Evolutionary conservation across 345 rosid genomes (phyloP).

Genomic region (Rhodamnia argentea): DNA sequence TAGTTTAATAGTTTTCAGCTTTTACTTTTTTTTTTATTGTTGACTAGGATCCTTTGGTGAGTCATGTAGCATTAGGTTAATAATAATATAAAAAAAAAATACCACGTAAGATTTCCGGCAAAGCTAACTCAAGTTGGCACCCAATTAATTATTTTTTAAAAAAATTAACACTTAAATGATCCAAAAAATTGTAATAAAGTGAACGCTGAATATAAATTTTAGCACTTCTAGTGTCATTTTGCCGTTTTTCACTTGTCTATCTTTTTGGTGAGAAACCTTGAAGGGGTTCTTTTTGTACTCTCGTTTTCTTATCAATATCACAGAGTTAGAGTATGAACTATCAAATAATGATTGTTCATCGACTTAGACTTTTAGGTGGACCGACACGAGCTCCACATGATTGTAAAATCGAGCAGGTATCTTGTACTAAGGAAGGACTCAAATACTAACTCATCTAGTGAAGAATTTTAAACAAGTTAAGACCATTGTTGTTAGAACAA

Average conservation of each 20-base stretch:
- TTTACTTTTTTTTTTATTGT: too few relatives aligned
- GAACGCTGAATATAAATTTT: too few relatives aligned
- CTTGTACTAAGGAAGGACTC: neutral
- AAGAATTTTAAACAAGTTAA: neutral
- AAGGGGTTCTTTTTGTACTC: neutral
- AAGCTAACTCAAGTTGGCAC: fast-evolving
- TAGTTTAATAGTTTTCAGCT: too few relatives aligned
- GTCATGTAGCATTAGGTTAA: too few relatives aligned
- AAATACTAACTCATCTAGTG: neutral
- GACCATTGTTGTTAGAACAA: neutral
- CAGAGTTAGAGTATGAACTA: neutral
- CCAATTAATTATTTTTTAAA: too few relatives aligned
- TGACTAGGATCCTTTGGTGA: too few relatives aligned
- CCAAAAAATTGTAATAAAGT: too few relatives aligned
- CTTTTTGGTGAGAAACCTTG: neutral
- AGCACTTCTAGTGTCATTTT: too few relatives aligned
- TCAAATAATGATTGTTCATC: neutral
- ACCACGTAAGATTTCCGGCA: too few relatives aligned
- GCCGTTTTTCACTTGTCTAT: neutral
- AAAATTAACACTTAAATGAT: too few relatives aligned
- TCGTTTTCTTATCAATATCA: neutral
- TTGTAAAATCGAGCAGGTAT: neutral
- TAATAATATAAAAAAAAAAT: too few relatives aligned
- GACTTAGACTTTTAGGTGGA: neutral
- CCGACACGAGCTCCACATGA: neutral